phyloP scores from a whole-genome alignment of 306 rosid genomes.

The Cyamopsis tetragonoloba region DNA sequence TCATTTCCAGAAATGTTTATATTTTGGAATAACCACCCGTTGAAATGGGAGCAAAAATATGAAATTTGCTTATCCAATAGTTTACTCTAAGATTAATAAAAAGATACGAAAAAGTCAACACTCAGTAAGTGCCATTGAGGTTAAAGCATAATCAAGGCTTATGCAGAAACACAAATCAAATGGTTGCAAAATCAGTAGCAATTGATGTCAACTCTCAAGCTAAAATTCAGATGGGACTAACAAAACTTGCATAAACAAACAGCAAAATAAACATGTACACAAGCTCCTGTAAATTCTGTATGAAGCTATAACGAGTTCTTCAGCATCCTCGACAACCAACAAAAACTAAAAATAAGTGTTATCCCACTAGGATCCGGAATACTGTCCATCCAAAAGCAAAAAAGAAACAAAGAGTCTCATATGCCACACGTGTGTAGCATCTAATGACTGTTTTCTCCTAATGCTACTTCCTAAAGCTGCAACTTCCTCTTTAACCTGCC shows the following conservation, averaged over 20 bases:
- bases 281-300: background rate
- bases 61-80: too few species aligned
- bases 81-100: too few species aligned
- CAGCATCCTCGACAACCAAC: background rate
- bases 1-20: too few species aligned
- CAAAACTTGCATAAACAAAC: background rate
- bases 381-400: background rate
- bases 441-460: slow-evolving; percentile 31
- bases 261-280: slow-evolving; percentile 10
- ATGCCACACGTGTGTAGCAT: too few species aligned
- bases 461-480: slow-evolving; percentile 58
- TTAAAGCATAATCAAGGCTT: background rate
- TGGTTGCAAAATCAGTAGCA: background rate
- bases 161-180: background rate
- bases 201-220: background rate
- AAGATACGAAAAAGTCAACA: too few species aligned
- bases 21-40: too few species aligned
- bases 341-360: too few species aligned
- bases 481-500: slow-evolving; percentile 63
- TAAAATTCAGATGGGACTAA: background rate
- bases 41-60: too few species aligned
- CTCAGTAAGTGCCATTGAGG: too few species aligned
- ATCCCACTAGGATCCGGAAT: too few species aligned
- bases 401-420: background rate
- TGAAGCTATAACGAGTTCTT: background rate